A percentile compares a stretch with the other conserved stretches of the same genome.
phyloP scores from a whole-genome alignment of 257 asterid species.

The Orobanche coerulescens region DNA sequence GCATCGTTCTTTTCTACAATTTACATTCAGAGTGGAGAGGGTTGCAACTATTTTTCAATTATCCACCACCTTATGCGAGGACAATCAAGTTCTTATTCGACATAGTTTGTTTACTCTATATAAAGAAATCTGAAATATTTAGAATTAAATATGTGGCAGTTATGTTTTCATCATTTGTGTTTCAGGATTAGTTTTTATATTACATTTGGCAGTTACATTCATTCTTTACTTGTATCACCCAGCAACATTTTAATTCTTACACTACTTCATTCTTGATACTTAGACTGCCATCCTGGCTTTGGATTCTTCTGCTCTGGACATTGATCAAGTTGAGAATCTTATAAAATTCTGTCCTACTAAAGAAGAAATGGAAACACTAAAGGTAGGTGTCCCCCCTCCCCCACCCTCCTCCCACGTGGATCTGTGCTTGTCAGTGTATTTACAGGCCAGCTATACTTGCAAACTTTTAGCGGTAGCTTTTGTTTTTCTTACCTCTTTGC shows the following conservation, averaged over 20 bases:
- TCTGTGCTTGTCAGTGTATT: slow-evolving; percentile 1
- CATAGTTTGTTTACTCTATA: background rate
- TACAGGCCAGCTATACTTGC: slow-evolving; percentile 13
- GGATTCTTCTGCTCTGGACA: slow-evolving; percentile 88
- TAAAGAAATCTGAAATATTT: background rate
- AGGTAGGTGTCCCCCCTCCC: slow-evolving; percentile 37
- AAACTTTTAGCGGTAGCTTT: background rate
- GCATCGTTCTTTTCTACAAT: slow-evolving; percentile 5
- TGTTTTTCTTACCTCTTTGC: slow-evolving; percentile 13
- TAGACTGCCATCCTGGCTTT: slow-evolving; percentile 85
- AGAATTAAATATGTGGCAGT: background rate
- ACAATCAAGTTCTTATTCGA: background rate
- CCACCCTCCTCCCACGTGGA: slow-evolving; percentile 1
- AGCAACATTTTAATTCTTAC: slow-evolving; percentile 18
- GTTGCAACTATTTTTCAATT: background rate
- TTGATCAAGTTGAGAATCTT: slow-evolving; percentile 99
- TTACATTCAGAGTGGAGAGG: slow-evolving; percentile 7
- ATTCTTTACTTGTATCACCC: background rate
- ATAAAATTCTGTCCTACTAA: slow-evolving; percentile 94
- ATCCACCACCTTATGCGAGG: slow-evolving; percentile 11
- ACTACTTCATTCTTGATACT: slow-evolving; percentile 21
- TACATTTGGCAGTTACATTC: background rate
- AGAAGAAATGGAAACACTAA: slow-evolving; percentile 95
- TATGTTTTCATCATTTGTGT: background rate
- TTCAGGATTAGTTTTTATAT: background rate